These are phyloP conservation scores for Lyophyllum shimeji DNA, from an alignment of 768 basidiomycete species.

Conservation along the genomic window DNA sequence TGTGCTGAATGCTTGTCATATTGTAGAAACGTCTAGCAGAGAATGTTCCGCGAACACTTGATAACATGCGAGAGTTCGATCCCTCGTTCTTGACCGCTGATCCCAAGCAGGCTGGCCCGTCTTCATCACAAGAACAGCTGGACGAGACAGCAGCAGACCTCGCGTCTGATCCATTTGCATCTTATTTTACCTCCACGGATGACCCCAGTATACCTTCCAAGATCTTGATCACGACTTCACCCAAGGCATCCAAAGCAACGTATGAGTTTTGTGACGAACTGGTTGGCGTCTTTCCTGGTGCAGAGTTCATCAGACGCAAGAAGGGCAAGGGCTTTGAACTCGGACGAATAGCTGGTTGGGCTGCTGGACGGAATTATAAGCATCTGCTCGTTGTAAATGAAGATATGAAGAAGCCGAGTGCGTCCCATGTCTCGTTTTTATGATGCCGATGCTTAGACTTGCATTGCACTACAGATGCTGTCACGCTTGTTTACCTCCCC, in stretches of 20 bases:
- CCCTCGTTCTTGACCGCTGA: constrained; percentile 64
- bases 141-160: constrained; percentile 70
- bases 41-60: constrained; percentile 89
- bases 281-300: constrained; percentile 86
- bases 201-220: constrained; percentile 79
- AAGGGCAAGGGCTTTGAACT: constrained; percentile 91
- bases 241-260: constrained; percentile 83
- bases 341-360: constrained; percentile 92
- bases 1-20: background rate
- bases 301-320: constrained; percentile 83
- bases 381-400: constrained; percentile 94
- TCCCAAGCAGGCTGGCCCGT: constrained; percentile 33
- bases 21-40: constrained; percentile 75
- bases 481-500: constrained; percentile 90
- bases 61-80: constrained; percentile 89
- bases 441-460: background rate
- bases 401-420: constrained; percentile 91
- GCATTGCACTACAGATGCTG: constrained; percentile 62
- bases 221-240: constrained; percentile 88
- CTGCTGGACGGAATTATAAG: constrained; percentile 82
- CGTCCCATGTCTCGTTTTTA: constrained; percentile 28
- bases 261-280: constrained; percentile 94
- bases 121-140: constrained; percentile 36
- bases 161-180: constrained; percentile 73
- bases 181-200: constrained; percentile 68